These are phyloP conservation scores for Suillus bovinus DNA, from an alignment of 768 basidiomycete species.

Conservation along the genomic window DNA sequence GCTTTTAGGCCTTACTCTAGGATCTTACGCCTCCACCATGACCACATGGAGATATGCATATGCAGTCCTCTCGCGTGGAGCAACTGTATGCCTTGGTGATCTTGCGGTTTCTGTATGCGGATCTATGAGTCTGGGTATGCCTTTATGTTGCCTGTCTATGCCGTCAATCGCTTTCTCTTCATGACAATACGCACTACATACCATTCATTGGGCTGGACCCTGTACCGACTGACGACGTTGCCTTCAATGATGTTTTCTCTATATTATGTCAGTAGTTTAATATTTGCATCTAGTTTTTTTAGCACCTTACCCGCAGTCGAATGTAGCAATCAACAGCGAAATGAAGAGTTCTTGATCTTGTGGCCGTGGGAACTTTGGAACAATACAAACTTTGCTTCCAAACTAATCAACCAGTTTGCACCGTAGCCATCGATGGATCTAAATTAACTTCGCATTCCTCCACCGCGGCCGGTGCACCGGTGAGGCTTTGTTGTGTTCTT, in stretches of 20 bases:
- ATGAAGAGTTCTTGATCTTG: too few relatives aligned
- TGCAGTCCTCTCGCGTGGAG: background rate
- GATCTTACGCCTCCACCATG: background rate
- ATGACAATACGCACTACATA: constrained; percentile 3
- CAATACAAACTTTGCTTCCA: too few relatives aligned
- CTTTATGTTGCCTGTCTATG: background rate
- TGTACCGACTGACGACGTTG: background rate
- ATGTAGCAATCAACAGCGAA: too few relatives aligned
- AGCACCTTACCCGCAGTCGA: too few relatives aligned
- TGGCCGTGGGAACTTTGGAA: too few relatives aligned
- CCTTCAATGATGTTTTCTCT: constrained; percentile 2
- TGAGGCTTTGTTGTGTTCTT: too few relatives aligned
- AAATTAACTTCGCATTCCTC: too few relatives aligned
- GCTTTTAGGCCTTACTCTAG: background rate
- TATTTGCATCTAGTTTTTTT: background rate
- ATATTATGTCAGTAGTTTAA: background rate
- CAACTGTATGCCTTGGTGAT: background rate
- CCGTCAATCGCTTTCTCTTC: background rate
- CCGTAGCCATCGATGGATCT: too few relatives aligned
- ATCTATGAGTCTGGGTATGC: constrained; percentile 1
- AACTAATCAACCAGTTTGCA: too few relatives aligned
- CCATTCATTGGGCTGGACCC: background rate
- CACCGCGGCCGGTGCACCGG: too few relatives aligned
- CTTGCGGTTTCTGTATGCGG: background rate
- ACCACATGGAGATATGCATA: background rate